Evolutionary conservation across 2,329 filamentous ascomycete species (phyloP).

Genomic region (Cladophialophora immunda): DNA sequence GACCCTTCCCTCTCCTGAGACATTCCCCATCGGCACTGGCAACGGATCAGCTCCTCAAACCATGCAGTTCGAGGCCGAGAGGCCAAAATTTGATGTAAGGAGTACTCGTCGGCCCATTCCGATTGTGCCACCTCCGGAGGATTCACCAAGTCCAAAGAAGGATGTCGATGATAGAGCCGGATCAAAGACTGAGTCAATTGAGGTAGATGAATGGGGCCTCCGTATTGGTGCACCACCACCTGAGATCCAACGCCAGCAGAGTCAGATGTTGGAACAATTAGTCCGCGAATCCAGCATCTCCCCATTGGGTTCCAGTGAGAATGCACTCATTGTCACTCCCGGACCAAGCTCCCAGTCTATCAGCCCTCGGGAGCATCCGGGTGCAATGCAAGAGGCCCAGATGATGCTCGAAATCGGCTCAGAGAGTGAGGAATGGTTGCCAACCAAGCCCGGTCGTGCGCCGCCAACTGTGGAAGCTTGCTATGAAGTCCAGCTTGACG

Average conservation of each 20-base stretch:
- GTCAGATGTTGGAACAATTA: constrained; percentile 30
- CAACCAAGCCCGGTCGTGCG: constrained; percentile 27
- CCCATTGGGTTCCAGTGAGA: constrained; percentile 24
- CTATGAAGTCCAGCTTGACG: constrained; percentile 37
- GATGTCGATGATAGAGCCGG: neutral
- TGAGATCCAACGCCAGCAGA: constrained; percentile 34
- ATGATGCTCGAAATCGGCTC: constrained; percentile 2
- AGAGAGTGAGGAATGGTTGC: constrained; percentile 31
- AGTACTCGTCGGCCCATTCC: constrained; percentile 34
- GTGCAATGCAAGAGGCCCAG: neutral
- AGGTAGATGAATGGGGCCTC: constrained; percentile 39
- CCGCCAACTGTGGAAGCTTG: constrained; percentile 33
- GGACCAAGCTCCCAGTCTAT: constrained; percentile 10
- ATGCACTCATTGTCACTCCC: constrained; percentile 13
- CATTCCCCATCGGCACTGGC: constrained; percentile 7
- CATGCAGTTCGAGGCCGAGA: neutral
- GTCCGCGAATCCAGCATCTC: constrained; percentile 31
- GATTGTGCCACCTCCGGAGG: constrained; percentile 37
- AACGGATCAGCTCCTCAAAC: neutral
- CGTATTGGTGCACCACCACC: constrained; percentile 31
- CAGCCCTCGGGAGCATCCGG: neutral
- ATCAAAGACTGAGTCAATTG: constrained; percentile 13
- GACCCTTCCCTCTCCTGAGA: neutral
- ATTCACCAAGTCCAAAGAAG: constrained; percentile 14
- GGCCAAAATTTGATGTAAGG: constrained; percentile 18